A percentile compares a stretch with the other conserved stretches of the same genome.
These are phyloP conservation scores for Cynara cardunculus DNA, from an alignment of 129 eudicot species.

Conservation along the genomic window DNA sequence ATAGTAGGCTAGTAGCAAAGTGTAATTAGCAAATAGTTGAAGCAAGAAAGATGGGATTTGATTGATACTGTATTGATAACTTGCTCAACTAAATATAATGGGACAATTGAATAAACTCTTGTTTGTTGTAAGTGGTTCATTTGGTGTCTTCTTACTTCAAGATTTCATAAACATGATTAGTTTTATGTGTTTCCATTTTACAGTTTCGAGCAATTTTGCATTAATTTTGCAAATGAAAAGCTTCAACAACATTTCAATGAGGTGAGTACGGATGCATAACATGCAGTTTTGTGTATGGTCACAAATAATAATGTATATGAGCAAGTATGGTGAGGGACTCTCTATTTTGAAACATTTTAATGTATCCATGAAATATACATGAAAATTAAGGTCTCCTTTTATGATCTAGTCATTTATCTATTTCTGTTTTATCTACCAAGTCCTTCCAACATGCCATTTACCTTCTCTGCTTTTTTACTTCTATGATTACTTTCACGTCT, in stretches of 20 bases:
- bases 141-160: neutral
- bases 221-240: slow-evolving; percentile 98
- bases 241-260: slow-evolving; percentile 99
- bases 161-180: slow-evolving; percentile 5
- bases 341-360: neutral
- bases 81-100: neutral
- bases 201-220: slow-evolving; percentile 99
- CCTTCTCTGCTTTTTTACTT: neutral
- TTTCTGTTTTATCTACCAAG: neutral
- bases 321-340: neutral
- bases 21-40: neutral
- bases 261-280: slow-evolving; percentile 43
- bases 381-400: neutral
- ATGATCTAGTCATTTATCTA: neutral
- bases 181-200: slow-evolving; percentile 3
- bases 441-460: slow-evolving; percentile 12
- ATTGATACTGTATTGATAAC: neutral
- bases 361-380: neutral
- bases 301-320: neutral
- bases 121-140: neutral
- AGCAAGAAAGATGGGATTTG: neutral
- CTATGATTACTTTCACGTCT: too few species aligned
- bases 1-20: neutral
- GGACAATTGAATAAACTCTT: neutral
- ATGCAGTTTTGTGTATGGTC: neutral